phyloP scores from a whole-genome alignment of 257 asterid genomes.

The Lavandula angustifolia region DNA sequence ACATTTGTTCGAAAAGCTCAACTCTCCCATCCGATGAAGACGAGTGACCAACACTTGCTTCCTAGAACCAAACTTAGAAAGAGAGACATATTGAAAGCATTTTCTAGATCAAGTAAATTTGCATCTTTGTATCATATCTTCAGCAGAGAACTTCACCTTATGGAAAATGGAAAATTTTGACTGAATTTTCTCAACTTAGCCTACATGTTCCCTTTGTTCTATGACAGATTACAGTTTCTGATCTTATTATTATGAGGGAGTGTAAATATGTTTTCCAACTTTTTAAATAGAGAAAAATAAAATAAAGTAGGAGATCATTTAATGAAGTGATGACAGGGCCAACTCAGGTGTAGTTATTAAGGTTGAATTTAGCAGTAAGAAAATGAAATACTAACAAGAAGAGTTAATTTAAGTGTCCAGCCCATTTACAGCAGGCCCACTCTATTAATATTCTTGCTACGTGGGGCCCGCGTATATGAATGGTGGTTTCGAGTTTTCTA shows the following conservation, averaged over 20 bases:
- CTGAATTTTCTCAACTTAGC: not conserved
- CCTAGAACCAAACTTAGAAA: conserved; percentile 13
- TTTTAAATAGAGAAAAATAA: too few relatives aligned
- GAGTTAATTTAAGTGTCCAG: too few relatives aligned
- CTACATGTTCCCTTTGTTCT: not conserved
- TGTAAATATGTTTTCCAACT: too few relatives aligned
- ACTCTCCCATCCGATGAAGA: conserved; percentile 69
- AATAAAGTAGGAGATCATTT: too few relatives aligned
- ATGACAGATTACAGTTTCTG: conserved; percentile 6
- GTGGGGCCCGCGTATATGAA: not conserved
- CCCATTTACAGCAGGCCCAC: not conserved
- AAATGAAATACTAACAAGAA: too few relatives aligned
- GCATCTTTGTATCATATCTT: conserved; percentile 31
- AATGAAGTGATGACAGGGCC: too few relatives aligned
- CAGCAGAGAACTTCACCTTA: conserved; percentile 17
- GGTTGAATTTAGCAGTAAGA: too few relatives aligned
- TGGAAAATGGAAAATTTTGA: too few relatives aligned
- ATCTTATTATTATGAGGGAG: not conserved
- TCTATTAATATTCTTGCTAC: not conserved
- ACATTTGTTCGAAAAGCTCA: conserved; percentile 77
- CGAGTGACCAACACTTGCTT: conserved; percentile 24
- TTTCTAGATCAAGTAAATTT: not conserved
- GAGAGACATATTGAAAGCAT: conserved; percentile 4
- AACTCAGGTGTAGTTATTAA: too few relatives aligned
- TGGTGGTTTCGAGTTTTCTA: too few relatives aligned